Conservation (phyloP, 768 basidiomycete genomes). For the Tulasnella sp. region DNA sequence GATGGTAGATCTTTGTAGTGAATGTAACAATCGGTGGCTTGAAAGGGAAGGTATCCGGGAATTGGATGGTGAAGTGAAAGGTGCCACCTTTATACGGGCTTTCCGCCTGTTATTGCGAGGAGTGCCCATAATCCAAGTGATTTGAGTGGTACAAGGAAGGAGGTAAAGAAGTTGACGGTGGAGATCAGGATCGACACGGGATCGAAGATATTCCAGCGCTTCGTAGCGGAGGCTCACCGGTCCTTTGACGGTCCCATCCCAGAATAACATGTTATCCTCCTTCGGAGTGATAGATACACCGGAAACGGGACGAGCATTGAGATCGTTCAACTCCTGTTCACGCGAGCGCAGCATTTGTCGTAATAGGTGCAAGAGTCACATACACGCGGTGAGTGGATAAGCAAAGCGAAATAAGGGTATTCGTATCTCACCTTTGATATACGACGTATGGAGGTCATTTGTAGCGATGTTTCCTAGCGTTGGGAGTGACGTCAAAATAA, state of each 20-base stretch:
- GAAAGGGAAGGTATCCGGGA: slow-evolving; percentile 80
- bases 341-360: background rate
- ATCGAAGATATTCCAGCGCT: slow-evolving; percentile 3
- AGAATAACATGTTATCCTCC: slow-evolving; percentile 64
- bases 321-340: slow-evolving; percentile 10
- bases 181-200: background rate
- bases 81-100: slow-evolving; percentile 78
- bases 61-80: slow-evolving; percentile 59
- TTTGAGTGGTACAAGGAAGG: background rate
- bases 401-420: background rate
- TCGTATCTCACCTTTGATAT: slow-evolving; percentile 11
- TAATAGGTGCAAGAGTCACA: background rate
- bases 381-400: slow-evolving; percentile 39
- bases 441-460: slow-evolving; percentile 9
- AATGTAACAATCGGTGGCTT: slow-evolving; percentile 75
- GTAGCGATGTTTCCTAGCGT: background rate
- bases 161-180: background rate
- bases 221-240: slow-evolving; percentile 38
- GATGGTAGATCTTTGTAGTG: slow-evolving; percentile 80
- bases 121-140: too few relatives aligned
- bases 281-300: slow-evolving; percentile 45
- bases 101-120: slow-evolving; percentile 38
- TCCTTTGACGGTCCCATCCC: slow-evolving; percentile 70
- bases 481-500: background rate
- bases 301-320: background rate